Evolutionary conservation across 805 yeast genomes (phyloP), one percentile per base, ranked within the genome.

Genomic region (Scheffersomyces amazonensis): DNA sequence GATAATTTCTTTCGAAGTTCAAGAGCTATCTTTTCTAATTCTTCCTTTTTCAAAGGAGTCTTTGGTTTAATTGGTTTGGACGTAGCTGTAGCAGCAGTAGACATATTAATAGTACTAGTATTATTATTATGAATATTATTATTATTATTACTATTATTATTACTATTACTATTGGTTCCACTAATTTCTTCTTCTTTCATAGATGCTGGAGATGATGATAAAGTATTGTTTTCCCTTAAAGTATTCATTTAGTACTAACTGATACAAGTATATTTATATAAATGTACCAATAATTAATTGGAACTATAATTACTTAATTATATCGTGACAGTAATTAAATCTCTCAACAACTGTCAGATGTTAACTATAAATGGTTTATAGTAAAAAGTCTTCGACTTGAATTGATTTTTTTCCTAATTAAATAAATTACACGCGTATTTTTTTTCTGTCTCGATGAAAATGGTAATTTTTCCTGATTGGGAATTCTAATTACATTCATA

Each of bases 21-120:
- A 37, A 59, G 58, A 42, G 75, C 75, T 19, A 69, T 69, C 36
- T 64, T 60, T 48, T 69, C 75, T 41, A 69, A 52, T 41, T 69
- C 75, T 40, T 67, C 75, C 47, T 69, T 69, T 42, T 60, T 60
- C 48, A 69, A 55, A 16, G 70, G 62, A 5, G 71, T 60, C 43
- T 66, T 66, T 12, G 55, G 34, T 28, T 38, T 43, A 7, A 31
- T 24, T 2, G 24, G 27, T n/a, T 34, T 16, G 3, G 34, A n/a
- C n/a, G 22, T 34, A 6, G 27, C 15, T 2, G 32, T 29, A 7
- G 35, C n/a, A 13, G n/a, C 25, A n/a, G 20, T 27, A 13, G 30
- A 23, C n/a, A 19, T 16, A 20, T 20, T 20, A 20, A 7, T 20
- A 20, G 6, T 20, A 20, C 10, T 20, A 20, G 6, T 20, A 20